Base-by-base conservation (phyloP, 768 basidiomycete genomes). In the Tremella yokohamensis region DNA sequence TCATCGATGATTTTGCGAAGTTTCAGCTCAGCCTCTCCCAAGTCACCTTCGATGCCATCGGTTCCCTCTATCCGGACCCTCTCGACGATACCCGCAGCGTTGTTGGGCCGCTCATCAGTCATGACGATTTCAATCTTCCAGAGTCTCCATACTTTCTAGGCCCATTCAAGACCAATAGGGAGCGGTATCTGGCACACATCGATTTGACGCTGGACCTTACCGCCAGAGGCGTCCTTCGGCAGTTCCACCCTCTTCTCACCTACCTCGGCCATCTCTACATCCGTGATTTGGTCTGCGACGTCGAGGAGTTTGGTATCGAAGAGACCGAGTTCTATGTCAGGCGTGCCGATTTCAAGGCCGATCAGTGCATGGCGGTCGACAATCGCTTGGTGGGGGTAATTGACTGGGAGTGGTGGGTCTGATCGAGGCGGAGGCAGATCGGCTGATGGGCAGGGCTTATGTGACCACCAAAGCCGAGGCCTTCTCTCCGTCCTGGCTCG, bases 361-460 rank as follows among this genome's bases (percentile, higher is more conserved):
- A 52, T 1, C 50, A 37, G 16, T 9, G 20, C 42, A 16, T 13
- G 9, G 22, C 16, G 8, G 38, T 44, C n/a, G 52, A 42, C 44
- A 15, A 22, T 18, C 42, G 22, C 22, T 6, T 45, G 6, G 15
- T 8, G 7, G 42, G n/a, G 4, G 42, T 45, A 6, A n/a, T 45
- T 16, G 38, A 40, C 15, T 56, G 60, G 56, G 60, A 54, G 38
- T 52, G 37, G 15, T 34, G 34, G 15, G 48, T 44, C 11, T n/a
- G n/a, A 29, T 37, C 12, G 52, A 47, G 20, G 40, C 29, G 16
- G 60, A 56, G 53, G 60, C 55, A 12, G 56, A 53, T 26, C 50
- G 3, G 50, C 26, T 15, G 49, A 48, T 11, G 15, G 18, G 4
- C 42, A 45, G 42, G 42, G 42, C 42, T 45, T 45, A 45, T 45